phyloP scores from a whole-genome alignment of 2,329 filamentous ascomycete species.

The Ceratocystis lukuohia region DNA sequence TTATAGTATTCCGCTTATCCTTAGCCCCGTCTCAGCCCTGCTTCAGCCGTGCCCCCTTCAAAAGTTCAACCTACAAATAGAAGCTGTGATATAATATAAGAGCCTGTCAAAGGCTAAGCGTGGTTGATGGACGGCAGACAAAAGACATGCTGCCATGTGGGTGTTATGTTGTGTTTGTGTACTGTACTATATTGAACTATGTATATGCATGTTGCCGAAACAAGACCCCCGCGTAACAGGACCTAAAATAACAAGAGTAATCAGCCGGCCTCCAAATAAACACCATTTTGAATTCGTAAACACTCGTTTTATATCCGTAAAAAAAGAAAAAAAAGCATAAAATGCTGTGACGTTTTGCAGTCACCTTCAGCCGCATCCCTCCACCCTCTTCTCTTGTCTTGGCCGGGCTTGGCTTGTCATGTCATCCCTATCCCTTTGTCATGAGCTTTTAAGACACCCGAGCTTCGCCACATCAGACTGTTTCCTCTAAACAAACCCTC shows the following conservation, averaged over 20 bases:
- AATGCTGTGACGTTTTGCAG: not conserved
- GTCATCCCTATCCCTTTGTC: not conserved
- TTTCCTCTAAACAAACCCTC: constrained; percentile 24
- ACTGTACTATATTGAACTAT: too few relatives aligned
- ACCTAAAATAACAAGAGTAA: not conserved
- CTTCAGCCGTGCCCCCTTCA: not conserved
- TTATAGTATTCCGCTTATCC: not conserved
- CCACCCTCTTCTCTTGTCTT: too few relatives aligned
- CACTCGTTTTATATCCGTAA: constrained; percentile 6
- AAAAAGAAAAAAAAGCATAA: not conserved
- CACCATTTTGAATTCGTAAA: not conserved
- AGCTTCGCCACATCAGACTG: not conserved
- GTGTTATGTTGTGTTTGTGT: too few relatives aligned
- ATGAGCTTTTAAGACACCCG: not conserved
- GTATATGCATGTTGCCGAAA: constrained; percentile 1
- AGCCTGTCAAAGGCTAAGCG: not conserved
- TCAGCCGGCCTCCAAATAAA: not conserved
- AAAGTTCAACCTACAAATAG: not conserved
- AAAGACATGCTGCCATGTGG: not conserved
- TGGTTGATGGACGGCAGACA: not conserved
- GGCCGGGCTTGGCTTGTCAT: not conserved
- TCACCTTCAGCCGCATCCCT: not conserved
- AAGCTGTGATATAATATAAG: not conserved
- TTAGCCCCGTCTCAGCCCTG: not conserved
- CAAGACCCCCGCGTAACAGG: not conserved